Evolutionary conservation across 768 basidiomycete genomes (phyloP), one percentile per base, ranked within the genome.

Genomic region (Paxillus involutus): DNA sequence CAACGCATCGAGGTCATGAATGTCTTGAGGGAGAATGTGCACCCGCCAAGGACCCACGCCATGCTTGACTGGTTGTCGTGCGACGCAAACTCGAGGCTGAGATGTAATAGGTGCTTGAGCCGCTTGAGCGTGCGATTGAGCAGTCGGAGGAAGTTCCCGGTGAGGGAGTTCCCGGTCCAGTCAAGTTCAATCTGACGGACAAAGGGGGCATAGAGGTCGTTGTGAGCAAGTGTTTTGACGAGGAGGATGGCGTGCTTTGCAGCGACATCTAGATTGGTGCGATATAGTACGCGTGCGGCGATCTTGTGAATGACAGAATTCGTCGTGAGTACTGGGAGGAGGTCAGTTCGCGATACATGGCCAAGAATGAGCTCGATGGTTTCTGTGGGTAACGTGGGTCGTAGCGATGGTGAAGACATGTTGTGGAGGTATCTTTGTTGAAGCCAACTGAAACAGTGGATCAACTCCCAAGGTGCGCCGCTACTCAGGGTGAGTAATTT

Each of bases 1-100:
- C 77, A 84, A n/a, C 77, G 75, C 67, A 84, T 76, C 16, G 84
- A 82, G 0, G 83, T 85, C 10, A 79, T 74, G 59, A 86, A 75
- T 0, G 71, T 60, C n/a, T 63, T 59, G 30, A 88, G 74, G 6
- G 67, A 66, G 58, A 83, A 80, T 10, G 72, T 54, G 62, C 75
- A 75, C 7, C 66, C 70, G 6, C 71, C 61, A 43, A 85, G 75
- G 30, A 85, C 69, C 81, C 83, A 83, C 3, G 75, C 67, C 3
- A 80, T 73, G 30, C 67, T 4, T 58, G 61, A 50, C 66, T 72
- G 30, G 50, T 63, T 70, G 57, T 75, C 70, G 5, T 40, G 53
- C 4, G 58, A 14, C 61, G 81, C 62, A 50, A 85, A 72, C 50
- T 86, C 84, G 58, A 87, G 73, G 39, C 65, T 66, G 37, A 86